Base-by-base conservation (phyloP, 352 stramenopile species). In the Detonula confervacea region DNA sequence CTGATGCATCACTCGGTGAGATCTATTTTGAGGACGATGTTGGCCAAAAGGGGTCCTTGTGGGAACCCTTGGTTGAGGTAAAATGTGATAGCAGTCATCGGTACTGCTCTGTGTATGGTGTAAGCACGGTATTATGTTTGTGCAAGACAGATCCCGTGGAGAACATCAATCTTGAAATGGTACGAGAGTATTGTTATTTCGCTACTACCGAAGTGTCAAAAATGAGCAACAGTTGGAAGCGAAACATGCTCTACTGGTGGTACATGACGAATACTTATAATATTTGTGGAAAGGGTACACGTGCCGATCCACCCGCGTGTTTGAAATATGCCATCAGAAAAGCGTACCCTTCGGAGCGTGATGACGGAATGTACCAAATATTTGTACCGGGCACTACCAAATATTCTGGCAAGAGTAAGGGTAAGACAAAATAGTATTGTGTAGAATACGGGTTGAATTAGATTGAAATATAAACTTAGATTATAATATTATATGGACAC, bases 161-260 rank as follows among this genome's bases (percentile, higher is more conserved):
- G 12, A 39, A 44, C 7, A 24, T 68, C 2, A 9, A 68, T 24
- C 44, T 68, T 22, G 20, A 57, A 44, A 29, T 30, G 27, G 35
- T 68, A 6, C 14, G 24, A 1, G 9, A 68, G 25, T 46, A 57
- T 30, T 68, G 37, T 42, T 68, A 20, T 12, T 57, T 68, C 54
- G 60, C 44, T 24, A 57, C 25, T 14, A 57, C 20, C 14, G 12
- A 42, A 29, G 35, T 68, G 14, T 24, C 8, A 57, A 57, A 68
- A 6, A 68, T 68, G 60, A 37, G 3, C 6, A 56, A 39, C 25
- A 68, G 39, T 42, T 29, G 18, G 24, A 57, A 68, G 27, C 52
- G 59, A 22, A 47, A 24, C 30, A 67, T 67, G 59, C 9, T 67
- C 22, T 67, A 67, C 52, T 67, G 42, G 39, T 68, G 60, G 39